A percentile compares a stretch with the other conserved stretches of the same genome.
phyloP scores from a whole-genome alignment of 2,329 filamentous ascomycete species.

The Ophiostoma sp. region DNA sequence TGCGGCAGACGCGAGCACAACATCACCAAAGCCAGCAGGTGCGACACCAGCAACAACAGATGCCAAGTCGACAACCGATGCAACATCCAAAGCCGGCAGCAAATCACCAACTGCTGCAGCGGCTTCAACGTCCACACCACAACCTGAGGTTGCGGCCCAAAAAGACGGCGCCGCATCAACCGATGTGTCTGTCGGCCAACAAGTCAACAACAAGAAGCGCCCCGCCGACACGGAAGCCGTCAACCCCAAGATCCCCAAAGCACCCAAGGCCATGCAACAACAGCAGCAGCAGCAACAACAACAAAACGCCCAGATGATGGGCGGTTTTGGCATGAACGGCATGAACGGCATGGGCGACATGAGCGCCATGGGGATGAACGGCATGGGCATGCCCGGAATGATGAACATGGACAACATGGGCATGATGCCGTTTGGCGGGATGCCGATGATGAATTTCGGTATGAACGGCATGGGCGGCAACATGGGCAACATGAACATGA shows the following conservation, averaged over 20 bases:
- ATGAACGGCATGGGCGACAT: background rate
- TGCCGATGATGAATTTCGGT: conserved; percentile 47
- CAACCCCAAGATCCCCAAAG: conserved; percentile 65
- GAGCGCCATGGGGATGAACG: conserved; percentile 47
- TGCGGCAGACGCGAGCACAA: conserved; percentile 23
- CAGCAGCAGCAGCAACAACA: conserved; percentile 47
- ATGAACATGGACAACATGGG: conserved; percentile 14
- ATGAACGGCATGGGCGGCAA: conserved; percentile 39
- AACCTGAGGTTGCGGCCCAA: background rate
- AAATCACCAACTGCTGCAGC: background rate
- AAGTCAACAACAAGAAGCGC: conserved; percentile 67
- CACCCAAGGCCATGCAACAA: conserved; percentile 64
- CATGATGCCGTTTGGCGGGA: conserved; percentile 30
- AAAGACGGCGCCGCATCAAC: conserved; percentile 5
- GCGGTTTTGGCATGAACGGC: conserved; percentile 5
- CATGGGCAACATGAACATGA: conserved; percentile 39
- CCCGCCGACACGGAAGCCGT: conserved; percentile 71
- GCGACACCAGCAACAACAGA: conserved; percentile 33
- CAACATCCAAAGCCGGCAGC: background rate
- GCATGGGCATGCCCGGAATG: conserved; percentile 38
- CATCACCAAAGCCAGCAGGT: background rate
- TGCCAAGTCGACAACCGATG: conserved; percentile 22
- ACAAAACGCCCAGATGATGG: conserved; percentile 30
- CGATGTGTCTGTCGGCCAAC: conserved; percentile 23
- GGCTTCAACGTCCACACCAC: background rate